These are phyloP conservation scores for Mollisia scopiformis DNA, from an alignment of 2,329 filamentous ascomycete genomes.

Conservation along the genomic window DNA sequence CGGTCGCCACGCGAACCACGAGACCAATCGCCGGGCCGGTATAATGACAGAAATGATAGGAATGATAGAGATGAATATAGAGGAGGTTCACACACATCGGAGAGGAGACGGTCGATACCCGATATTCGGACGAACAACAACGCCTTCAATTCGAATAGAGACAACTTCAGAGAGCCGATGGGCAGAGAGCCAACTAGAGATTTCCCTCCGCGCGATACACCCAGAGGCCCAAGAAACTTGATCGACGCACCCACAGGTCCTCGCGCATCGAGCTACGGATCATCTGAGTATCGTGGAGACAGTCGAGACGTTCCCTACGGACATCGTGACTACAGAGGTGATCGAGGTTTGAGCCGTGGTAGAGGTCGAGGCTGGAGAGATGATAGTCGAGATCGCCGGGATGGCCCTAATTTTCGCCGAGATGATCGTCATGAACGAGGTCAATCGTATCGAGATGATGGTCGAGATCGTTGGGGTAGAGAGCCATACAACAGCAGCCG, in stretches of 20 bases:
- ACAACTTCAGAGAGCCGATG: constrained; percentile 55
- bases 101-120: constrained; percentile 34
- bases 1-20: constrained; percentile 45
- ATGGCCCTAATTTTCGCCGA: constrained; percentile 42
- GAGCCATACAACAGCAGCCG: constrained; percentile 52
- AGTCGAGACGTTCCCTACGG: constrained; percentile 47
- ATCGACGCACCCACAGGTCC: constrained; percentile 66
- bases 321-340: constrained; percentile 58
- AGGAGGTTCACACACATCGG: constrained; percentile 32
- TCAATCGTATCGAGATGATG: constrained; percentile 62
- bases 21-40: constrained; percentile 41
- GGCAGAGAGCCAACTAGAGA: constrained; percentile 34
- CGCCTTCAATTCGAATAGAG: constrained; percentile 63
- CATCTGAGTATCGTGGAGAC: constrained; percentile 60
- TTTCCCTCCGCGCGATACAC: constrained; percentile 67
- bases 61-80: constrained; percentile 35
- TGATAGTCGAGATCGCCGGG: constrained; percentile 67
- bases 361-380: constrained; percentile 49
- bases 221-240: constrained; percentile 79
- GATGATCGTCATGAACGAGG: constrained; percentile 61
- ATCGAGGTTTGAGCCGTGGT: constrained; percentile 52
- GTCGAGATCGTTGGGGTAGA: constrained; percentile 25
- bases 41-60: constrained; percentile 19
- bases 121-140: constrained; percentile 43
- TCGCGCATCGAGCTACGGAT: constrained; percentile 66